These are phyloP conservation scores for Tolypocladium inflatum DNA, from an alignment of 2,329 filamentous ascomycete genomes.

Conservation along the genomic window DNA sequence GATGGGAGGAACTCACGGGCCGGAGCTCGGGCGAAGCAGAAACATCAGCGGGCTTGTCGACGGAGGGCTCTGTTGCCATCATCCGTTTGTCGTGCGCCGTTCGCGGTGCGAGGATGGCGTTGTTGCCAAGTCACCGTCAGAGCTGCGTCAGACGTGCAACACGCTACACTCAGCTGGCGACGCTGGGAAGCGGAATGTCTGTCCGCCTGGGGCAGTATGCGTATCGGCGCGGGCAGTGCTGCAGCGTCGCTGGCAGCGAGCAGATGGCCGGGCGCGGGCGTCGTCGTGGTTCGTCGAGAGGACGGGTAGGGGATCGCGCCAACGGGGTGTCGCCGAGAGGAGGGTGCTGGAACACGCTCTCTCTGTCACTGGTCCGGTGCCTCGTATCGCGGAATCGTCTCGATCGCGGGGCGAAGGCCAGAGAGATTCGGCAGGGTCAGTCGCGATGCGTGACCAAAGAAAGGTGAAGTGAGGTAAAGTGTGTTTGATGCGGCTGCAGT, in stretches of 20 bases:
- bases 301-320: neutral
- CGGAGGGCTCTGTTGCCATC: conserved; percentile 55
- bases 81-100: conserved; percentile 40
- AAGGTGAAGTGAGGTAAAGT: conserved; percentile 4
- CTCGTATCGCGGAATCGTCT: conserved; percentile 3
- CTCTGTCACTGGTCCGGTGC: neutral
- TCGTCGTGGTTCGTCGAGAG: neutral
- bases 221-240: neutral
- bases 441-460: conserved; percentile 7
- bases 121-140: conserved; percentile 11
- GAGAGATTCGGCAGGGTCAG: conserved; percentile 8
- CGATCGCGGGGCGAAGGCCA: conserved; percentile 4
- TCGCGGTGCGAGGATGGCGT: conserved; percentile 19
- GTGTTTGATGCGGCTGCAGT: conserved; percentile 16
- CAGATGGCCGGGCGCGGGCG: neutral
- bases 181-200: neutral
- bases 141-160: neutral
- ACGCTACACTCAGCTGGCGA: neutral
- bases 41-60: conserved; percentile 44
- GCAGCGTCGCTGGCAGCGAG: neutral
- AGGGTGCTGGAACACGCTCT: neutral
- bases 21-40: conserved; percentile 36
- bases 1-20: conserved; percentile 24
- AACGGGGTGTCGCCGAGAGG: neutral
- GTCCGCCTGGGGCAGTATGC: neutral